A percentile compares a stretch with the other conserved stretches of the same genome.
phyloP scores from a whole-genome alignment of 192 early-diverging fungal genomes.

The Mortierella alpina region DNA sequence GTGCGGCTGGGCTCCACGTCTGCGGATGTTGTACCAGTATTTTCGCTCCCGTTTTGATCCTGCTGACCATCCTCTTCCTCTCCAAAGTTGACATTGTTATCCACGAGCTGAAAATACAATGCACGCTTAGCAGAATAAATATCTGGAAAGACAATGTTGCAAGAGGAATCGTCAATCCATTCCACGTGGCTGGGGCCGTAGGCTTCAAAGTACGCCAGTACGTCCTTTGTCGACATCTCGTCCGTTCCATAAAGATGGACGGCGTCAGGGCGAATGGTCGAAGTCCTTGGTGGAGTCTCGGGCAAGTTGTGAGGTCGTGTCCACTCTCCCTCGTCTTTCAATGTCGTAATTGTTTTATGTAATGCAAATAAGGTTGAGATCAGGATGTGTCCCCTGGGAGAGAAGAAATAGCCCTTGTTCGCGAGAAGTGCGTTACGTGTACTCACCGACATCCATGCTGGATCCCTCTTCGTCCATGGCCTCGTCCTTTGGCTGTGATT shows the following conservation, averaged over 20 bases:
- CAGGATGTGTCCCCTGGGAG: not conserved
- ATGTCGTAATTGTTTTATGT: not conserved
- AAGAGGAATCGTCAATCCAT: conserved; percentile 62
- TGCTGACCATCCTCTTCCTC: conserved; percentile 35
- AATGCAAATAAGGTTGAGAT: not conserved
- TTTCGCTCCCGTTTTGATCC: conserved; percentile 10
- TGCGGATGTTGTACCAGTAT: not conserved
- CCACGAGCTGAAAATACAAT: conserved; percentile 43
- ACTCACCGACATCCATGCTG: conserved; percentile 49
- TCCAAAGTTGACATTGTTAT: conserved; percentile 39
- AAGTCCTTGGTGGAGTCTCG: conserved; percentile 39
- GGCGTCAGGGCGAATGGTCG: conserved; percentile 44
- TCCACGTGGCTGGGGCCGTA: conserved; percentile 54
- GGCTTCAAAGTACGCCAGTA: conserved; percentile 54
- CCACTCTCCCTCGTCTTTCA: conserved; percentile 28
- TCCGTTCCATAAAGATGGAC: conserved; percentile 58
- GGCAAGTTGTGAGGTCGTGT: conserved; percentile 30
- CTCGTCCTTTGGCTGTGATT: conserved; percentile 6
- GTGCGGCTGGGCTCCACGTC: not conserved
- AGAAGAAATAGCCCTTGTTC: not conserved
- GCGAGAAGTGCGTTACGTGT: not conserved
- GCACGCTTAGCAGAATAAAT: conserved; percentile 44
- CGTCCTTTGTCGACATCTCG: conserved; percentile 61
- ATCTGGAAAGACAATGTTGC: conserved; percentile 52
- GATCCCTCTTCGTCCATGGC: conserved; percentile 17